Evolutionary conservation across 371 early-diverging fungal species (phyloP), one percentile per base, ranked within the genome.

Genomic region (Apophysomyces sp.): DNA sequence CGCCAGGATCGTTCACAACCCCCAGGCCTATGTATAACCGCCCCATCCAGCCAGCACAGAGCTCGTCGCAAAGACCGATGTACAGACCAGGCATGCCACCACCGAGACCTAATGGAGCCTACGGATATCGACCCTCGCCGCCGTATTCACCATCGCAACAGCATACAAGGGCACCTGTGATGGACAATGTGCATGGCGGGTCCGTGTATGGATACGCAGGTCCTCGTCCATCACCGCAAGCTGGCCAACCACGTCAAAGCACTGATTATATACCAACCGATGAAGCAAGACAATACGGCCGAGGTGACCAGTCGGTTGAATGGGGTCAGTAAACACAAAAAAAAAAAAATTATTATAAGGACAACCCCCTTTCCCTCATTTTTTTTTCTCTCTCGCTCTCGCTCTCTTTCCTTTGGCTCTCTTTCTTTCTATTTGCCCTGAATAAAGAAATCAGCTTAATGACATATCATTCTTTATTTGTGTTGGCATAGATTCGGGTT

Each of bases 321-420:
- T 66, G 66, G 69, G 58, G 65, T 63, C 63, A 69, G 61, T 66
- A 62, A 57, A 52, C 56, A 34, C 6, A 18, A 29, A 32, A 39
- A 32, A 57, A 57, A 65, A 44, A 44, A 44, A 44, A 1, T 9
- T 21, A n/a, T 21, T 1, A 52, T 40, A 32, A 31, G 26, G 36
- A 34, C 28, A 36, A 11, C 56, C 24, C 44, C 40, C 56, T 40
- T 18, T 18, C 21, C 21, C 9, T 29, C 27, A 26, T 55, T 34
- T 56, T 41, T 58, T 32, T 55, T 26, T 32, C 13, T 61, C 36
- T 2, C 28, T 52, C 57, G 21, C 26, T 36, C 40, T 55, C 27
- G 40, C 52, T 37, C 39, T 60, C 18, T 32, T 32, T 55, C 41
- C 55, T 41, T 58, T 52, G 21, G 7, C 21, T 55, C 32, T 44